Evolutionary conservation across 129 eudicot genomes (phyloP), one percentile per base, ranked within the genome.

Genomic region (Escallonia herrerae): DNA sequence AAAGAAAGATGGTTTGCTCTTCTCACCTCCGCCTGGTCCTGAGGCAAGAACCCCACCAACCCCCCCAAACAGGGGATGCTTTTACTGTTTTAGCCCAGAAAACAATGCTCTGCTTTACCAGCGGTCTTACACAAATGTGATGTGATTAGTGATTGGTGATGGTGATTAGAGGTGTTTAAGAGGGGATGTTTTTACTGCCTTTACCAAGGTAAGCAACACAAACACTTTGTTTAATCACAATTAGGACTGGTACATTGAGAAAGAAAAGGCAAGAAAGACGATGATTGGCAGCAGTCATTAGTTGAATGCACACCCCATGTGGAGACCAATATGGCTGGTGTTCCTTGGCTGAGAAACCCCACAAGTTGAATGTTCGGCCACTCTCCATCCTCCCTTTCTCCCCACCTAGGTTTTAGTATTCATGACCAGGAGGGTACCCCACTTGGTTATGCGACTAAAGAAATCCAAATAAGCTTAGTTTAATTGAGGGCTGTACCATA

Each of bases 261-360:
- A 42, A 59, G 67, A 60, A 13, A 58, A 66, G 58, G 33, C 59
- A 53, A 33, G 56, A 42, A 41, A 40, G 74, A 47, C 4, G 6
- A 65, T 65, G 39, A 51, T 77, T 74, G 69, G 69, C 49, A 64
- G 56, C 40, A 59, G 6, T 60, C 69, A 76, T 63, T 64, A 64
- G 45, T 63, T 72, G 42, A 70, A 67, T 58, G 72, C 77, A 65
- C 48, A 66, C 74, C 75, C 88, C 91, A 87, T 78, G 91, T 84
- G 91, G 95, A 84, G 81, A 82, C 86, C 91, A 87, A 69, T 79
- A 65, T 77, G 80, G 80, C 65, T 65, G 84, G 83, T 81, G 83
- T 68, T 75, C 80, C 82, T 77, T 80, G 77, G 78, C 82, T 73
- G 65, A 63, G 65, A 22, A 22, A n/a, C 12, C 54, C 54, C 54